Base-by-base conservation (phyloP, 495 filamentous ascomycete genomes). In the Penicillium atrosanguineum region DNA sequence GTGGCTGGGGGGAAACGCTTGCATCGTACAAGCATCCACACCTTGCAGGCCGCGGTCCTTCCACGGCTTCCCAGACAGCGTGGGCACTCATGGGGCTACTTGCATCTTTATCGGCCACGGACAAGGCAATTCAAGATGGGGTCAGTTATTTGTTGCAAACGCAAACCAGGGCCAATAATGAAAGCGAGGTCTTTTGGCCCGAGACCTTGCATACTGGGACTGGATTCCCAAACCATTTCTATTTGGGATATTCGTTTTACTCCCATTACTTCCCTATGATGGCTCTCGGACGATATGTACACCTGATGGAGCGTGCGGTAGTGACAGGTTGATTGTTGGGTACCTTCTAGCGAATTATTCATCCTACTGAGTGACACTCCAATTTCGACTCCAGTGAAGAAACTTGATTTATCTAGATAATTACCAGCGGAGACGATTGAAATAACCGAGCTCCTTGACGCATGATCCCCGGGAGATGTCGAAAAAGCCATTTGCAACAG, bases 181-280 rank as follows among this genome's bases (percentile, higher is more conserved):
- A 21, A 6, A 21, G 38, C 2, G 59, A 48, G 4, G 48, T 40
- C 20, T 59, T 67, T 0, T 77, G 73, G 73, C 40, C 46, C 0
- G 60, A 69, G 36, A 14, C 26, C 1, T 20, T 44, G 7, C 72
- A 69, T 42, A 69, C 69, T 18, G 71, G 60, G 0, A 70, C 65
- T 14, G 73, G 71, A 0, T 75, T 77, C 46, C 72, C 73, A 0
- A 61, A 57, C 19, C 53, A 62, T 40, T 64, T 72, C 26, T 75
- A 71, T 37, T 9, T 74, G 29, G 63, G 64, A 1, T 77, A 75
- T 48, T 39, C 34, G 5, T 64, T 55, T 18, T 75, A 77, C 47
- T 54, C 45, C 1, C 71, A 74, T 48, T 69, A 68, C 40, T 77
- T 77, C 44, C 68, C 72, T 8, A 63, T 74, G 50, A 72, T 71